These are phyloP conservation scores for Cyclanthera cordifolia DNA, from an alignment of 306 rosid species.

Conservation along the genomic window DNA sequence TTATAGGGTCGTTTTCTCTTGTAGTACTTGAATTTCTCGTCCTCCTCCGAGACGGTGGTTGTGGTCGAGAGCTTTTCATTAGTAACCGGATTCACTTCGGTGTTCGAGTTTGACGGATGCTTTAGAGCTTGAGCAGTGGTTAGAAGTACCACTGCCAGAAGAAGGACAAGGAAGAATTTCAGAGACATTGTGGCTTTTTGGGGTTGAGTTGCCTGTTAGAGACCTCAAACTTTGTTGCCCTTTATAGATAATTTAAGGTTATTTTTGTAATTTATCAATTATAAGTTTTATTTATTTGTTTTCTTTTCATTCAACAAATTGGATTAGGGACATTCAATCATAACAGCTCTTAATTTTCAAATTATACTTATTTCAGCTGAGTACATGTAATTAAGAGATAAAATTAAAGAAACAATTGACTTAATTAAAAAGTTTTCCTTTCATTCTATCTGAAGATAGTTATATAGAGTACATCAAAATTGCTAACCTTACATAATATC, in stretches of 20 bases:
- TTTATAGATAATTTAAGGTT: background rate
- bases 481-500: too few species aligned
- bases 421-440: too few species aligned
- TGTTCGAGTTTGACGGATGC: background rate
- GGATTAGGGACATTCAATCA: too few species aligned
- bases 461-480: too few species aligned
- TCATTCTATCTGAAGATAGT: too few species aligned
- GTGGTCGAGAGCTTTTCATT: background rate
- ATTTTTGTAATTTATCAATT: background rate
- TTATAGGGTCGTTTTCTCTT: too few species aligned
- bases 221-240: background rate
- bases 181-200: background rate
- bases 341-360: too few species aligned
- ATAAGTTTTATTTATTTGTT: background rate
- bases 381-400: too few species aligned
- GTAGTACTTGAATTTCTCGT: background rate
- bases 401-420: too few species aligned
- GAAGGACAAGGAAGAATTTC: background rate
- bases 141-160: constrained; percentile 1
- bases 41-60: background rate
- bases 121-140: constrained; percentile 1
- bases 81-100: background rate
- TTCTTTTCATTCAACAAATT: too few species aligned
- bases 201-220: background rate
- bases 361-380: too few species aligned